Evolutionary conservation across 1,284 basidiomycete species (phyloP).

Genomic region (Ceratobasidium sp.): DNA sequence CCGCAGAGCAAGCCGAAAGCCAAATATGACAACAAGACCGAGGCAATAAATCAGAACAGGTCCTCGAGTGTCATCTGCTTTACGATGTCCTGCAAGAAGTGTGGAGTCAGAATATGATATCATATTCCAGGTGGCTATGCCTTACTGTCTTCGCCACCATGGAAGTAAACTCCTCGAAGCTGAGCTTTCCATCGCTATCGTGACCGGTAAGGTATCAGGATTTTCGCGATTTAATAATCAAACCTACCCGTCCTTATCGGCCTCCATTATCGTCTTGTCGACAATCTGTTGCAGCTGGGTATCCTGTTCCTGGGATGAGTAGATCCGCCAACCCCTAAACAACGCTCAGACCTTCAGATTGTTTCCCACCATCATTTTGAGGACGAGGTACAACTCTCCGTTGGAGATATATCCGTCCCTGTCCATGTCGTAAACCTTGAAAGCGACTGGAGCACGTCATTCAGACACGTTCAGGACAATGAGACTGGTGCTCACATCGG

Average conservation of each 20-base stretch:
- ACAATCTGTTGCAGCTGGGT: conserved; percentile 99
- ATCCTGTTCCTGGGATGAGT: conserved; percentile 63
- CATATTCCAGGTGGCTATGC: neutral
- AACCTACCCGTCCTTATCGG: conserved; percentile 84
- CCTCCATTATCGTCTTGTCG: conserved; percentile 99
- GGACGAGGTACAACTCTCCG: conserved; percentile 95
- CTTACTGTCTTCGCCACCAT: conserved; percentile 96
- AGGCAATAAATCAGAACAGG: conserved; percentile 63
- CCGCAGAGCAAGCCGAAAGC: conserved; percentile 3
- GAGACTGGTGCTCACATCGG: conserved; percentile 68
- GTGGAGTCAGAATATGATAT: neutral
- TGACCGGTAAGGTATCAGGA: neutral
- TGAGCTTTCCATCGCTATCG: conserved; percentile 89
- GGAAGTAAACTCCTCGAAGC: conserved; percentile 94
- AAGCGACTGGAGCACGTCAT: conserved; percentile 70
- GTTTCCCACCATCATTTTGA: conserved; percentile 99
- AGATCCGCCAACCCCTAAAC: conserved; percentile 18
- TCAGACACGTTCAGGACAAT: neutral
- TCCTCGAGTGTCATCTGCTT: conserved; percentile 99
- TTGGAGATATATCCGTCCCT: conserved; percentile 98
- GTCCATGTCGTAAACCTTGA: conserved; percentile 99
- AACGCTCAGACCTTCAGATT: conserved; percentile 81
- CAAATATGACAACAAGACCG: neutral
- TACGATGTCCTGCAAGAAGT: conserved; percentile 75
- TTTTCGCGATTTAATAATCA: neutral